phyloP scores from a whole-genome alignment of 352 stramenopile species.

The Phytopythium boreale region DNA sequence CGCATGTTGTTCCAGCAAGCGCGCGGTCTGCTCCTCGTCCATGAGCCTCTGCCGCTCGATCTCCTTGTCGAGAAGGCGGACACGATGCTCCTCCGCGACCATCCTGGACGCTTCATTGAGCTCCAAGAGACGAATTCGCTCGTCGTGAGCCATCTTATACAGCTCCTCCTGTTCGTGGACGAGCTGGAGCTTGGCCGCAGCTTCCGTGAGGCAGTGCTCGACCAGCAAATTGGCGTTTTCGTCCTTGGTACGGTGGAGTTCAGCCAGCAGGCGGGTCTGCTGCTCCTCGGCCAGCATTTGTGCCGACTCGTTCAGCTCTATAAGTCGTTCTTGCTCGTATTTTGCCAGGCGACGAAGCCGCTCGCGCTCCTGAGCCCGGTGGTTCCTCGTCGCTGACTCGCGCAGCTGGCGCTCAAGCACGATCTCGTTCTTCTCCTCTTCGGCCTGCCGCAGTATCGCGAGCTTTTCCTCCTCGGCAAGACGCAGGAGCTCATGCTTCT shows the following conservation, averaged over 20 bases:
- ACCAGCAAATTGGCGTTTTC: background rate
- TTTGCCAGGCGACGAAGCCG: slow-evolving; percentile 3
- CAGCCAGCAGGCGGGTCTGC: background rate
- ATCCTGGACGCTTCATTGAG: slow-evolving; percentile 4
- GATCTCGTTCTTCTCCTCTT: slow-evolving; percentile 4
- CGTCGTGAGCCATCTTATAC: slow-evolving; percentile 7
- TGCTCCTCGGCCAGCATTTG: slow-evolving; percentile 8
- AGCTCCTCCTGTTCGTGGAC: slow-evolving; percentile 5
- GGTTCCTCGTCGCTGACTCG: background rate
- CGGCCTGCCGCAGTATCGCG: background rate
- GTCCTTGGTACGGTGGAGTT: slow-evolving; percentile 3
- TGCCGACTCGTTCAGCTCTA: slow-evolving; percentile 4
- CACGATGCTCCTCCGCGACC: slow-evolving; percentile 1
- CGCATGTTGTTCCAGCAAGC: background rate
- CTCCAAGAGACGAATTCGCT: slow-evolving; percentile 2
- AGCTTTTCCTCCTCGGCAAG: background rate
- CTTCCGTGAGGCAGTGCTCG: slow-evolving; percentile 4
- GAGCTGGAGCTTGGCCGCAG: slow-evolving; percentile 2
- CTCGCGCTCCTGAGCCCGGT: slow-evolving; percentile 1
- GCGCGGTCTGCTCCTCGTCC: slow-evolving; percentile 1
- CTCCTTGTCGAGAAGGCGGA: slow-evolving; percentile 1
- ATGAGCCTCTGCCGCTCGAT: background rate
- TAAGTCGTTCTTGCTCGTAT: slow-evolving; percentile 3
- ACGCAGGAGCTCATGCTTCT: background rate
- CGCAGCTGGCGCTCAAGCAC: background rate